Conservation (phyloP, 345 rosid genomes). For the Adansonia digitata region DNA sequence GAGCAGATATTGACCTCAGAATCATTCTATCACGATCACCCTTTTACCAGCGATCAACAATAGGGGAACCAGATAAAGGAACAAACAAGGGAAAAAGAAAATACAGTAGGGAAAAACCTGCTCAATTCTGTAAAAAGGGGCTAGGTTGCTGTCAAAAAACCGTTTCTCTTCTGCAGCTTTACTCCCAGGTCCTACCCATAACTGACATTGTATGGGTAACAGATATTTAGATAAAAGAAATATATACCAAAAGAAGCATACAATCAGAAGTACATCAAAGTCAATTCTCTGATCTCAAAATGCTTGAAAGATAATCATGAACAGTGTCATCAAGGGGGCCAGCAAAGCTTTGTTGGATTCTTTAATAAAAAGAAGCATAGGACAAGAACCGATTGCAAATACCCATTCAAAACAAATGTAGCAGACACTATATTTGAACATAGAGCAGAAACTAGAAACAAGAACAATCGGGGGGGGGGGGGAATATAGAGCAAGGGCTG, state of each 20-base stretch:
- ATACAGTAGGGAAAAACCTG: constrained; percentile 47
- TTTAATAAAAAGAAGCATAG: neutral
- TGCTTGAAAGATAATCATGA: neutral
- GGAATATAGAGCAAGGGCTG: neutral
- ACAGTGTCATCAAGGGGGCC: neutral
- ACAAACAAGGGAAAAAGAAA: constrained; percentile 2
- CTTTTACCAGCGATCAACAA: neutral
- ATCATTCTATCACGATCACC: neutral
- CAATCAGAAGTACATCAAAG: neutral
- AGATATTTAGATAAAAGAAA: constrained; percentile 12
- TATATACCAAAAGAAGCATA: neutral
- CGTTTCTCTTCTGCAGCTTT: constrained; percentile 85
- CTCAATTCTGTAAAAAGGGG: constrained; percentile 96
- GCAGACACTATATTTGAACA: neutral
- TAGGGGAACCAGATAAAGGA: constrained; percentile 2
- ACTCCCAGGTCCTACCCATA: constrained; percentile 98
- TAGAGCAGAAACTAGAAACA: neutral
- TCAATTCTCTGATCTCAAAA: neutral
- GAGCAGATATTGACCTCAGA: neutral
- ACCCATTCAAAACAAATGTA: neutral
- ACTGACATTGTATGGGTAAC: constrained; percentile 42
- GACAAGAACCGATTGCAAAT: neutral
- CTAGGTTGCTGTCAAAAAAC: constrained; percentile 82
- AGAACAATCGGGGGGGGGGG: no score
- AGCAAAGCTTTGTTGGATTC: neutral